Percentiles rank a stretch among this genome's conserved stretches.
phyloP scores from a whole-genome alignment of 371 early-diverging fungal genomes.

The Polyrhizophydium stewartii region DNA sequence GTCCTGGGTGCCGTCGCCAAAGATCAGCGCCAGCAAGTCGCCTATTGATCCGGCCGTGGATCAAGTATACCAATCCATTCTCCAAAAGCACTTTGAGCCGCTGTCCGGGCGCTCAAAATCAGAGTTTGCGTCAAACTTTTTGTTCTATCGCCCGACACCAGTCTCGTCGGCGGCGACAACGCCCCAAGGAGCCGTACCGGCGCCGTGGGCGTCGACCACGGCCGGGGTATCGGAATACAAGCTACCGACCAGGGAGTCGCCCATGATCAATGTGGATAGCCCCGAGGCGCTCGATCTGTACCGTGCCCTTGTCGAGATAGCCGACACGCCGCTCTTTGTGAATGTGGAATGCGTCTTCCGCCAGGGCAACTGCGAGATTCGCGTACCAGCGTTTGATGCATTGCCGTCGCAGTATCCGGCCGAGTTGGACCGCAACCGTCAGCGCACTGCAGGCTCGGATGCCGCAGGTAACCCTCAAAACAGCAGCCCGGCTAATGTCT shows the following conservation, averaged over 20 bases:
- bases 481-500: too few relatives aligned
- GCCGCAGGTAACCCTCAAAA: too few relatives aligned
- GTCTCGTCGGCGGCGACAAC: too few relatives aligned
- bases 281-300: not conserved
- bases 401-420: not conserved
- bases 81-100: not conserved
- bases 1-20: too few relatives aligned
- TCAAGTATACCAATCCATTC: not conserved
- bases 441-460: too few relatives aligned
- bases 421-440: too few relatives aligned
- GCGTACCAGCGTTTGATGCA: not conserved
- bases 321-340: conserved; percentile 36
- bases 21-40: too few relatives aligned
- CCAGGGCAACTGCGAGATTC: conserved; percentile 26
- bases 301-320: conserved; percentile 13
- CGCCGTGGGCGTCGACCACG: too few relatives aligned
- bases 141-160: not conserved
- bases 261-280: too few relatives aligned
- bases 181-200: too few relatives aligned
- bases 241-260: too few relatives aligned
- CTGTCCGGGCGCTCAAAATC: not conserved
- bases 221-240: too few relatives aligned
- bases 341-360: conserved; percentile 61
- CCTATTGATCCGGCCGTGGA: not conserved
- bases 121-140: not conserved